Conservation (phyloP, 352 stramenopile species). For the Phytophthora sojae region DNA sequence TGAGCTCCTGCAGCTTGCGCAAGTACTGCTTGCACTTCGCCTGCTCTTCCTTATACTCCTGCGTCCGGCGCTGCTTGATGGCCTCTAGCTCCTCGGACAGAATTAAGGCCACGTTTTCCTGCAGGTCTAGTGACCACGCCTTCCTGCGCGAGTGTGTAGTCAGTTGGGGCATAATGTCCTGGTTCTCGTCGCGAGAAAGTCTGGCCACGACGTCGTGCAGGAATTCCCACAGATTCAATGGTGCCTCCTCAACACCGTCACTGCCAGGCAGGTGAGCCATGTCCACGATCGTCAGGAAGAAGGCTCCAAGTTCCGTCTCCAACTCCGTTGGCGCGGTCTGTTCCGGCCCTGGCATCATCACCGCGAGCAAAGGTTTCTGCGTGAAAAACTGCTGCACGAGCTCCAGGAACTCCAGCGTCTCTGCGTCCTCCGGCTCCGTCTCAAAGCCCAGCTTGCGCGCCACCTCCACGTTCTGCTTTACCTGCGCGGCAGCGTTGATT, state of each 20-base stretch:
- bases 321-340: slow-evolving; percentile 34
- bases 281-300: slow-evolving; percentile 63
- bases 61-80: slow-evolving; percentile 36
- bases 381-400: slow-evolving; percentile 83
- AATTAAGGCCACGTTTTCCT: slow-evolving; percentile 52
- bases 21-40: slow-evolving; percentile 42
- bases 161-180: slow-evolving; percentile 62
- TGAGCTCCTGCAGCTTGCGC: slow-evolving; percentile 34
- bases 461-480: slow-evolving; percentile 69
- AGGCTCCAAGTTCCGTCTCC: slow-evolving; percentile 63
- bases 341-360: slow-evolving; percentile 12
- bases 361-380: slow-evolving; percentile 41
- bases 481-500: slow-evolving; percentile 68
- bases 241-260: slow-evolving; percentile 22
- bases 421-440: slow-evolving; percentile 73
- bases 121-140: slow-evolving; percentile 60
- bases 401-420: slow-evolving; percentile 73
- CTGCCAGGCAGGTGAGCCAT: slow-evolving; percentile 48
- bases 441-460: slow-evolving; percentile 75
- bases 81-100: slow-evolving; percentile 45
- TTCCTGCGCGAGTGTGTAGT: slow-evolving; percentile 56
- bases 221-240: slow-evolving; percentile 62
- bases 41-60: slow-evolving; percentile 43
- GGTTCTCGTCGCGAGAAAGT: slow-evolving; percentile 46
- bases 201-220: slow-evolving; percentile 40